phyloP scores from a whole-genome alignment of 495 filamentous ascomycete genomes.

The Aspergillus asperescens region DNA sequence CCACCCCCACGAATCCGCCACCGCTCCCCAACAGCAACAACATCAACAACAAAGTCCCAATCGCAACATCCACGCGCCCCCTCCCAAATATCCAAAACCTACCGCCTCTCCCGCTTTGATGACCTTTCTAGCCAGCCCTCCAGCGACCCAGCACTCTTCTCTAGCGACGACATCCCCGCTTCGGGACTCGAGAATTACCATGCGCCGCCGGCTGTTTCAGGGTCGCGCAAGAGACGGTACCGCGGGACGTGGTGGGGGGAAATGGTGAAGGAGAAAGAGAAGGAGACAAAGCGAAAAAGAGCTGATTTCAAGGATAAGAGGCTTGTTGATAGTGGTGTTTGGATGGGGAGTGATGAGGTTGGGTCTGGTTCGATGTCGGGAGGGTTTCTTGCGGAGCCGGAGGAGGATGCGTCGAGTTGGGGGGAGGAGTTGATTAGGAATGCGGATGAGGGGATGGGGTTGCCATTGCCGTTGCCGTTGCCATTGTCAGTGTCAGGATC shows the following conservation, averaged over 20 bases:
- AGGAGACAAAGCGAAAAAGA: conserved; percentile 46
- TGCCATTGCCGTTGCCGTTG: too few species aligned
- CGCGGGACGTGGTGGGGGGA: conserved; percentile 70
- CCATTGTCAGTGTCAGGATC: too few species aligned
- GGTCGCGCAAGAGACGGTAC: conserved; percentile 58
- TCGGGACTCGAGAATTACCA: conserved; percentile 66
- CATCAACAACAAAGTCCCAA: background rate
- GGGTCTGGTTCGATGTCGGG: conserved; percentile 27
- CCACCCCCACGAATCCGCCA: conserved; percentile 40
- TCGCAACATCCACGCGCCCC: background rate
- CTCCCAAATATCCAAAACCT: conserved; percentile 13
- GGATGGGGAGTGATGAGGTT: conserved; percentile 63
- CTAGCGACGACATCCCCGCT: conserved; percentile 68
- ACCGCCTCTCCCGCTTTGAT: conserved; percentile 36
- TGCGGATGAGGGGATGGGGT: background rate
- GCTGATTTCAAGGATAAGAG: conserved; percentile 53
- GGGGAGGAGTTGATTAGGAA: conserved; percentile 37
- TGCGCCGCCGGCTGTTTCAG: conserved; percentile 25
- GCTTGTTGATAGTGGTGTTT: conserved; percentile 77
- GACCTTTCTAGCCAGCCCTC: conserved; percentile 50
- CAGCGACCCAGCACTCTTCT: conserved; percentile 72
- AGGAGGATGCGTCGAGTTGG: conserved; percentile 34
- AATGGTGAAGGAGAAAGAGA: conserved; percentile 32
- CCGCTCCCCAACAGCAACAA: conserved; percentile 29
- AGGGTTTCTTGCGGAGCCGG: too few species aligned